These are phyloP conservation scores for Kwoniella shandongensis DNA, from an alignment of 768 basidiomycete genomes.

Conservation along the genomic window DNA sequence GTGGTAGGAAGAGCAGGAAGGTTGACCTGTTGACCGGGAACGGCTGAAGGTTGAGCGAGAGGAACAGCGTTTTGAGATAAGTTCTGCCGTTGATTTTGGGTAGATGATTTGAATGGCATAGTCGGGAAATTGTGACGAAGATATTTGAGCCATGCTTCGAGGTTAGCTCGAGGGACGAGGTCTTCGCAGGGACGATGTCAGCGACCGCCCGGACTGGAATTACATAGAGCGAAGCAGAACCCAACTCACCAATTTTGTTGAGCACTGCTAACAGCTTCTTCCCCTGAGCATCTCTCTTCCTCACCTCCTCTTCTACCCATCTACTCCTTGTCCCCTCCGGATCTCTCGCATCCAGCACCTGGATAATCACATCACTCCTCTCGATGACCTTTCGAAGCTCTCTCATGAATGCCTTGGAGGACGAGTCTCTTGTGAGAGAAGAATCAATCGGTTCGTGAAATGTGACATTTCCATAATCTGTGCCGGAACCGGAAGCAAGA, in stretches of 20 bases:
- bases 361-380: slow-evolving; percentile 83
- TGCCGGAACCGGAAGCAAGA: slow-evolving; percentile 9
- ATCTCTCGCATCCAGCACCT: slow-evolving; percentile 82
- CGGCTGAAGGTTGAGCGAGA: slow-evolving; percentile 30
- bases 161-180: slow-evolving; percentile 82
- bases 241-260: slow-evolving; percentile 86
- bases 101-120: slow-evolving; percentile 81
- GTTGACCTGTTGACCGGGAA: slow-evolving; percentile 38
- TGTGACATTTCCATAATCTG: slow-evolving; percentile 7
- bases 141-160: slow-evolving; percentile 84
- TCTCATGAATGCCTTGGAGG: slow-evolving; percentile 63
- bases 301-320: slow-evolving; percentile 90
- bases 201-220: neutral
- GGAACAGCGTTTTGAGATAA: slow-evolving; percentile 60
- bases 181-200: slow-evolving; percentile 58
- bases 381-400: slow-evolving; percentile 89
- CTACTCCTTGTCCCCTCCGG: slow-evolving; percentile 90
- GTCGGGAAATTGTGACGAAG: slow-evolving; percentile 91
- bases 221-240: neutral
- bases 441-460: slow-evolving; percentile 45
- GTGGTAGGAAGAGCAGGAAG: slow-evolving; percentile 43
- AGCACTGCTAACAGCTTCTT: slow-evolving; percentile 90
- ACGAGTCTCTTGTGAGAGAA: slow-evolving; percentile 51
- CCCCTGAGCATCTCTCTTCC: slow-evolving; percentile 77
- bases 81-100: slow-evolving; percentile 74